Evolutionary conservation across 345 rosid genomes (phyloP).

Genomic region (Boechera retrofracta): DNA sequence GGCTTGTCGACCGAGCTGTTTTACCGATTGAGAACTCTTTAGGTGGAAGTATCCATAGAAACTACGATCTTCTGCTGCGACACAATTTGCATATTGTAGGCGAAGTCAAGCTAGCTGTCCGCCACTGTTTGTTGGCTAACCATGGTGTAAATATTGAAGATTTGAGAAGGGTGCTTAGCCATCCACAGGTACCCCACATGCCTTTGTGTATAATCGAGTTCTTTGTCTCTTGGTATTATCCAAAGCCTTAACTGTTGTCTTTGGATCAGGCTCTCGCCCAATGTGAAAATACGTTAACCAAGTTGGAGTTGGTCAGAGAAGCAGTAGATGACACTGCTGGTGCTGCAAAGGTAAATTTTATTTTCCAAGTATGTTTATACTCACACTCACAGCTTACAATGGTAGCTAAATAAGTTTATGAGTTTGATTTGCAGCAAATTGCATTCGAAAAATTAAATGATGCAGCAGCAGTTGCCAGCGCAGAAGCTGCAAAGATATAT

Average conservation of each 20-base stretch:
- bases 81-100: slow-evolving; percentile 97
- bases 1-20: slow-evolving; percentile 97
- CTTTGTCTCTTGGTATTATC: slow-evolving; percentile 1
- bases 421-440: slow-evolving; percentile 56
- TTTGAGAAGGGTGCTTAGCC: slow-evolving; percentile 90
- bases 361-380: not conserved
- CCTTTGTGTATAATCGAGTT: slow-evolving; percentile 6
- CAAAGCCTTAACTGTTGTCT: not conserved
- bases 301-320: slow-evolving; percentile 82
- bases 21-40: slow-evolving; percentile 96
- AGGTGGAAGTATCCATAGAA: slow-evolving; percentile 98
- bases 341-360: slow-evolving; percentile 79
- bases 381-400: slow-evolving; percentile 2
- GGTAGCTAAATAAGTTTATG: slow-evolving; percentile 26
- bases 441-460: slow-evolving; percentile 69
- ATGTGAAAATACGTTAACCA: slow-evolving; percentile 89
- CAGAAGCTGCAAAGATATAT: slow-evolving; percentile 81
- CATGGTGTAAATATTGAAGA: slow-evolving; percentile 79
- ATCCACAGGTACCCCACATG: slow-evolving; percentile 75
- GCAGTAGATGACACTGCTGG: slow-evolving; percentile 97
- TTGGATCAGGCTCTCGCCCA: slow-evolving; percentile 91
- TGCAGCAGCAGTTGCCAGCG: slow-evolving; percentile 93
- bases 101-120: slow-evolving; percentile 89
- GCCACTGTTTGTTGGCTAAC: slow-evolving; percentile 93
- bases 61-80: slow-evolving; percentile 89